Conservation (phyloP, 2,329 filamentous ascomycete genomes). For the Blumeriella jaapii region DNA sequence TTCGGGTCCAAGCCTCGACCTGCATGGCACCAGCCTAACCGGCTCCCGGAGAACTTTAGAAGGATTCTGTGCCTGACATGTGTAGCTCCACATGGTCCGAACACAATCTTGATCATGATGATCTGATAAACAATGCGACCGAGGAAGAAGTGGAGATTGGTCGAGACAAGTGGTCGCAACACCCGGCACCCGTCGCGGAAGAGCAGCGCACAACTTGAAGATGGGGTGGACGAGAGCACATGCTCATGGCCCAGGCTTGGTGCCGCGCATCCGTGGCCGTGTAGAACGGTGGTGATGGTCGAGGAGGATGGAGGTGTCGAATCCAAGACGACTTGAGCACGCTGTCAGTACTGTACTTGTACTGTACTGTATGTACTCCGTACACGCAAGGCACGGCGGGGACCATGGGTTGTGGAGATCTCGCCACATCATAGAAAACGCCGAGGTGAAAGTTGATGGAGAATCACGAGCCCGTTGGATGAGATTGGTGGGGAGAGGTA, state of each 20-base stretch:
- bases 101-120: slow-evolving; percentile 4
- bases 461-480: too few relatives aligned
- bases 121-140: slow-evolving; percentile 2
- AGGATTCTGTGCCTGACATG: slow-evolving; percentile 4
- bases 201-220: neutral
- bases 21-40: slow-evolving; percentile 1
- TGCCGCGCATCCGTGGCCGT: too few relatives aligned
- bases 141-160: neutral
- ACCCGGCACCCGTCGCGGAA: neutral
- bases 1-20: neutral
- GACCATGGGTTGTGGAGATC: slow-evolving; percentile 1
- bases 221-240: too few relatives aligned
- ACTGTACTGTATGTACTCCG: neutral
- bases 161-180: neutral
- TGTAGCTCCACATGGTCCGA: slow-evolving; percentile 6
- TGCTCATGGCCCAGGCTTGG: too few relatives aligned
- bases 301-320: too few relatives aligned
- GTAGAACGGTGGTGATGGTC: too few relatives aligned
- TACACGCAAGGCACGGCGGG: neutral
- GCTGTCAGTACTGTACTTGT: too few relatives aligned
- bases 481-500: neutral
- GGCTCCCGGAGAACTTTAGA: slow-evolving; percentile 3
- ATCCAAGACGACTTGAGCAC: too few relatives aligned
- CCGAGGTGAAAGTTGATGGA: too few relatives aligned
- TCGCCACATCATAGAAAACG: too few relatives aligned